These are phyloP conservation scores for Zymoseptoria ardabiliae DNA, from an alignment of 2,329 filamentous ascomycete species.

Conservation along the genomic window DNA sequence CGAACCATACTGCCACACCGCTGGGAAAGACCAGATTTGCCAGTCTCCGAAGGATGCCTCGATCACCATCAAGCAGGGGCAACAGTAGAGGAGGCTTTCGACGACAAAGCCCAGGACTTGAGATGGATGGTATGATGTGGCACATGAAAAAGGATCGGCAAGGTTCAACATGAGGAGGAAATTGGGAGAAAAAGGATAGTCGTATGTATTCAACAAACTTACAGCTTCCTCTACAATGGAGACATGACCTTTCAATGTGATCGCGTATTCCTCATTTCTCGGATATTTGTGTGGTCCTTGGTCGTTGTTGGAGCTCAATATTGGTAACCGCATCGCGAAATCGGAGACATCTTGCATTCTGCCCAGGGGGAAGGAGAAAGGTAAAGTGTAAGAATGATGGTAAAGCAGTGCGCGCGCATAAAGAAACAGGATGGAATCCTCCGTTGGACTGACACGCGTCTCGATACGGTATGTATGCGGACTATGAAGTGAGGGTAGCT, in stretches of 20 bases:
- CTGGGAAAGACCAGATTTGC: not conserved
- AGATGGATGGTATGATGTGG: not conserved
- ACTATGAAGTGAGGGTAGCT: too few relatives aligned
- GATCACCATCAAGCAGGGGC: too few relatives aligned
- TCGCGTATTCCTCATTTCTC: not conserved
- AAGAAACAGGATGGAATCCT: too few relatives aligned
- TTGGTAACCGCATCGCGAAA: not conserved
- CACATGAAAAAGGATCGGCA: not conserved
- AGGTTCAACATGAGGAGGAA: not conserved
- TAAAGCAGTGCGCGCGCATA: too few relatives aligned
- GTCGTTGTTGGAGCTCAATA: not conserved
- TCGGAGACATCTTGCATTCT: too few relatives aligned
- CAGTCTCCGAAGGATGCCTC: too few relatives aligned
- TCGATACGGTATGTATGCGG: too few relatives aligned
- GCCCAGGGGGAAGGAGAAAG: too few relatives aligned
- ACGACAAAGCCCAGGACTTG: not conserved
- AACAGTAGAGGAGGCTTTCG: not conserved
- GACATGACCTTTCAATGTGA: not conserved
- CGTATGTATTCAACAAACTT: not conserved
- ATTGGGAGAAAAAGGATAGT: not conserved
- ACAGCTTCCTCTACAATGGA: not conserved
- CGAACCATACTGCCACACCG: slow-evolving; percentile 5
- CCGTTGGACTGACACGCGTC: too few relatives aligned
- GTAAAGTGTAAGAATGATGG: too few relatives aligned
- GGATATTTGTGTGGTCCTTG: not conserved